Conservation (phyloP, 148 eudicot genomes). For the Agrostemma githago region DNA sequence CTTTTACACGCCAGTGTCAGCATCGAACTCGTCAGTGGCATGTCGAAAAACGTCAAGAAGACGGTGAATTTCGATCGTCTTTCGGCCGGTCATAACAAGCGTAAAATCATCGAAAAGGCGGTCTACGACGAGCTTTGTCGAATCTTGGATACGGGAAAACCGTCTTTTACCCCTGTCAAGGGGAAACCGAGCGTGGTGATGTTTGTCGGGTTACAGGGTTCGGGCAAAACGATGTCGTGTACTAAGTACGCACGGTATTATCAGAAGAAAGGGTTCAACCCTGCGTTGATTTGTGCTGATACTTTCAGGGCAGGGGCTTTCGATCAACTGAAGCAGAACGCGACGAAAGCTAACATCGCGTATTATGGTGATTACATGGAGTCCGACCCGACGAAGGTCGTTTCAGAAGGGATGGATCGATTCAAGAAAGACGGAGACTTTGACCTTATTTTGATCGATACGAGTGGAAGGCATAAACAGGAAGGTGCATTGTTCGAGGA, state of each 20-base stretch:
- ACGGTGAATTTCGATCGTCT: constrained; percentile 84
- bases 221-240: constrained; percentile 93
- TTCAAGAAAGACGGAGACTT: constrained; percentile 70
- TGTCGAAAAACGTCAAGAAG: constrained; percentile 74
- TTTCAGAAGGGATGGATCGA: constrained; percentile 88
- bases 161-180: constrained; percentile 74
- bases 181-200: constrained; percentile 80
- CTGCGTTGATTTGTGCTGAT: constrained; percentile 93
- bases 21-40: constrained; percentile 63
- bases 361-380: constrained; percentile 89
- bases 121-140: constrained; percentile 80
- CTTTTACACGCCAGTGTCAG: constrained; percentile 74
- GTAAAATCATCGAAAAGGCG: constrained; percentile 80
- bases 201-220: constrained; percentile 99
- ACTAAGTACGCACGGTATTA: constrained; percentile 90
- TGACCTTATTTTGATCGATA: constrained; percentile 90
- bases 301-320: constrained; percentile 98
- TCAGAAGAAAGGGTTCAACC: constrained; percentile 92
- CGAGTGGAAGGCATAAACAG: constrained; percentile 98
- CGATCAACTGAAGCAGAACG: constrained; percentile 97
- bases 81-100: constrained; percentile 89
- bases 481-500: constrained; percentile 94
- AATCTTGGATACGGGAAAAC: constrained; percentile 88
- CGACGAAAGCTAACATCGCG: constrained; percentile 89
- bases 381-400: constrained; percentile 88